Evolutionary conservation across 371 early-diverging fungal species (phyloP).

Genomic region (Basidiobolus meristosporus): DNA sequence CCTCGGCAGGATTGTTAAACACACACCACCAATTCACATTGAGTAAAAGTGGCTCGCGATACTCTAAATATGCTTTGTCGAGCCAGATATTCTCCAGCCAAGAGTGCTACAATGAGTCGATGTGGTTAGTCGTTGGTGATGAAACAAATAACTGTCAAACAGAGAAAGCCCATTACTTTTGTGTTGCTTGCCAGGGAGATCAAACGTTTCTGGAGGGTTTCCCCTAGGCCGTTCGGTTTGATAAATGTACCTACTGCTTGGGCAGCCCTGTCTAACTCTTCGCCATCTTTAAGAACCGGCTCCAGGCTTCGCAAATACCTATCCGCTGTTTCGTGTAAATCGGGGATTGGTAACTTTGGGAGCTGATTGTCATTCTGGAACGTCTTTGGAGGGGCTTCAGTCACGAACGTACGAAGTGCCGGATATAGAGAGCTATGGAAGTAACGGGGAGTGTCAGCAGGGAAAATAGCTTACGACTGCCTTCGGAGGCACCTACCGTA

Average conservation of each 20-base stretch:
- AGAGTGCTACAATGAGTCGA: slow-evolving; percentile 22
- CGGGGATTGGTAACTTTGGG: slow-evolving; percentile 70
- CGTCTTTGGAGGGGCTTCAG: no score
- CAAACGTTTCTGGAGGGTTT: slow-evolving; percentile 53
- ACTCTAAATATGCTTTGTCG: slow-evolving; percentile 74
- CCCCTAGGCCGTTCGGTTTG: slow-evolving; percentile 34
- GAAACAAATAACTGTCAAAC: no score
- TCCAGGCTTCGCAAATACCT: slow-evolving; percentile 47
- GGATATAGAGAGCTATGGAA: no score
- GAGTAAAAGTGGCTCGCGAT: slow-evolving; percentile 60
- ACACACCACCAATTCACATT: slow-evolving; percentile 80
- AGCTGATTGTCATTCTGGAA: slow-evolving; percentile 52
- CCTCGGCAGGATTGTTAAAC: slow-evolving; percentile 35
- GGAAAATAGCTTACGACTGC: no score
- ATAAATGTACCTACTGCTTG: slow-evolving; percentile 41
- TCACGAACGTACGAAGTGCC: no score
- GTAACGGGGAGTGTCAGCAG: no score
- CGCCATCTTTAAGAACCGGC: slow-evolving; percentile 21
- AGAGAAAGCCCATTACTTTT: no score
- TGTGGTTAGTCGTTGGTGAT: no score
- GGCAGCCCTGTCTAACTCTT: slow-evolving; percentile 25
- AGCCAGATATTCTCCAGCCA: slow-evolving; percentile 87
- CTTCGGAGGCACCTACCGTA: no score
- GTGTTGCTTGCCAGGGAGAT: no score
- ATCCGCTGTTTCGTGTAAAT: slow-evolving; percentile 40